Conservation (phyloP, 2,329 filamentous ascomycete species). For the Alternaria triticimaculans region DNA sequence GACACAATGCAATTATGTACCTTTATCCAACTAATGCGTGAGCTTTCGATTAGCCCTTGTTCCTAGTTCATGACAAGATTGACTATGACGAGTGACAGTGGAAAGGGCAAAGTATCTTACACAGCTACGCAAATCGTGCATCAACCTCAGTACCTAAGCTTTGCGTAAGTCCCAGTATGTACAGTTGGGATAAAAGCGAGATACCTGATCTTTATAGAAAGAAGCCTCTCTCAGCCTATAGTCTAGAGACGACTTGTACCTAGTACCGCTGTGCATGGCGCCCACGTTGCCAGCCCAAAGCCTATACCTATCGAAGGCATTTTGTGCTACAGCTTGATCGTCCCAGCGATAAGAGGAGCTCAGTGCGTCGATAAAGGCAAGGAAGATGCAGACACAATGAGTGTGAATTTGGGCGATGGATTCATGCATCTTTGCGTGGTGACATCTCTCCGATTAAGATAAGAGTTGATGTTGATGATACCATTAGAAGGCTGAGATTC, state of each 20-base stretch:
- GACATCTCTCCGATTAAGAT: not conserved
- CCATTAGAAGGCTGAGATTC: no score
- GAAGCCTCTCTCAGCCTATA: not conserved
- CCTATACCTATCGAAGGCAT: not conserved
- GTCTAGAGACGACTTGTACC: not conserved
- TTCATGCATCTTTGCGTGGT: not conserved
- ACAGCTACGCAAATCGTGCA: not conserved
- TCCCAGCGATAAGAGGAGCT: not conserved
- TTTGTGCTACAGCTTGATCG: rapidly evolving
- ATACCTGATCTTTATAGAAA: not conserved
- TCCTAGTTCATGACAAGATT: no score
- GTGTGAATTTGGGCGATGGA: not conserved
- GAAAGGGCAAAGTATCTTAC: not conserved
- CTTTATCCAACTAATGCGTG: not conserved
- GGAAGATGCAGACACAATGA: not conserved
- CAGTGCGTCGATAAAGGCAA: not conserved
- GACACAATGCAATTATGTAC: not conserved
- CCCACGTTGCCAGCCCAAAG: not conserved
- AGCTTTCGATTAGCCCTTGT: no score
- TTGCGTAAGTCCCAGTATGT: not conserved
- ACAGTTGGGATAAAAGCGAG: rapidly evolving
- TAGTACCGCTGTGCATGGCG: not conserved
- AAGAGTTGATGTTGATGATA: no score
- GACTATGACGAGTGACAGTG: no score
- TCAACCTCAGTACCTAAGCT: not conserved